Base-by-base conservation (phyloP, 495 filamentous ascomycete species). In the Trypethelium eluteriae region DNA sequence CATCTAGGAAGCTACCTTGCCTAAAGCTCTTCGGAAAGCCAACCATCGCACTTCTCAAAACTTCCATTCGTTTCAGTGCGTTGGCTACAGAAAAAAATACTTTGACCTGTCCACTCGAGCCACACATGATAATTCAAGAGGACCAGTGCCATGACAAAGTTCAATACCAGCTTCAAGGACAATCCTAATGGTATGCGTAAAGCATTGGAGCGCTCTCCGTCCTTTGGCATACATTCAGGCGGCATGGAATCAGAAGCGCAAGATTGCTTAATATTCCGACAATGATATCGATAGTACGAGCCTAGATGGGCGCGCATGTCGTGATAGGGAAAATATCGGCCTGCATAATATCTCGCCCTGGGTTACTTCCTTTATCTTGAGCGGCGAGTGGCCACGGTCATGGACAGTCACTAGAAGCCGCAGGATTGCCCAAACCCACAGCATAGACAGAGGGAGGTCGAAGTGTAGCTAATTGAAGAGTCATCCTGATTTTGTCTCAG, bases 111-210 rank as follows among this genome's bases (percentile, higher is more conserved):
- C 25, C 25, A 25, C 25, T 25, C 25, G 81, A 39, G 78, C 75
- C 11, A 71, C 71, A 11, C 75, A 75, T 68, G 84, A 39, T 10
- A 78, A 78, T 0, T 78, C 82, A 0, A 86, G 76, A 18, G 85
- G 76, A 73, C 84, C 83, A 2, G 82, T 81, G 3, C 83, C 83
- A 72, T 78, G 84, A 69, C 82, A 85, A 71, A 86, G 82, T 2
- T 73, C 79, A 2, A 84, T 78, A 2, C 80, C 82, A 2, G 80
- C 81, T 11, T 80, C 74, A 5, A 73, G 71, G 0, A 79, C 80
- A 57, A 82, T 76, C 38, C 77, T 74, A 39, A 85, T 64, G 2
- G 79, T 75, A 14, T 77, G 64, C 25, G 83, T 69, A 0, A 82
- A 7, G 77, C 76, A 0, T 73, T 68, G 0, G 84, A 71, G 0